Percentiles rank a stretch among this genome's conserved stretches.
Evolutionary conservation across 2,329 filamentous ascomycete species (phyloP).

Genomic region (Ophiognomonia clavigignenti-juglandacearum): DNA sequence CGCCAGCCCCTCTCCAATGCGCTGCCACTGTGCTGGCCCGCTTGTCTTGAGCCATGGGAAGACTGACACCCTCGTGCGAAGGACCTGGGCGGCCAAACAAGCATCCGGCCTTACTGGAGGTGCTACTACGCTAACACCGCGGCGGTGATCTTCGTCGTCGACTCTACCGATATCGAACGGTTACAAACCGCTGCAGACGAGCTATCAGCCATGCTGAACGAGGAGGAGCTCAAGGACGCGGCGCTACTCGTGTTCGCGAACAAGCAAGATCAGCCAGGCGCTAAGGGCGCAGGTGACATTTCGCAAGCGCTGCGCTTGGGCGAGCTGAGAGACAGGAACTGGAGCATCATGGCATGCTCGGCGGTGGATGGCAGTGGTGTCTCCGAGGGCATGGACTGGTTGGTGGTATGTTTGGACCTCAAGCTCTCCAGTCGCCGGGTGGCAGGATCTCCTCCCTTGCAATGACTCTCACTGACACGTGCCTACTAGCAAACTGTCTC

Average conservation of each 20-base stretch:
- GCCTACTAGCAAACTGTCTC: conserved; percentile 34
- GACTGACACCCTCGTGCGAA: conserved; percentile 27
- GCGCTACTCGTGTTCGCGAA: conserved; percentile 94
- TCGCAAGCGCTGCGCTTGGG: conserved; percentile 87
- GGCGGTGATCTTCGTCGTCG: conserved; percentile 97
- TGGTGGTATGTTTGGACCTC: conserved; percentile 61
- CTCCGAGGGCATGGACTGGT: conserved; percentile 98
- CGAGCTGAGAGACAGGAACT: conserved; percentile 92
- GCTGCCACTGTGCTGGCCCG: not conserved
- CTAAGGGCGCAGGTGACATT: conserved; percentile 94
- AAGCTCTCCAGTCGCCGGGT: too few relatives aligned
- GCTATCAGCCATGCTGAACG: conserved; percentile 89
- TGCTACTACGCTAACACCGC: conserved; percentile 99
- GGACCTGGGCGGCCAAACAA: conserved; percentile 97
- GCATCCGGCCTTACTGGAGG: conserved; percentile 96
- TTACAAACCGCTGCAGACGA: conserved; percentile 90
- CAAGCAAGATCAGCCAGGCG: conserved; percentile 97
- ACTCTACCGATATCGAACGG: conserved; percentile 95
- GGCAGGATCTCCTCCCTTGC: not conserved
- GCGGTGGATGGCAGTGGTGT: conserved; percentile 94
- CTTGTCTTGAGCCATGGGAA: conserved; percentile 15
- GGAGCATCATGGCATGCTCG: conserved; percentile 97
- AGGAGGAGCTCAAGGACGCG: conserved; percentile 93
- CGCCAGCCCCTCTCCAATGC: conserved; percentile 21
- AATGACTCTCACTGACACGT: conserved; percentile 8